phyloP scores from a whole-genome alignment of 1,284 basidiomycete genomes.

The Golubevia sp. region DNA sequence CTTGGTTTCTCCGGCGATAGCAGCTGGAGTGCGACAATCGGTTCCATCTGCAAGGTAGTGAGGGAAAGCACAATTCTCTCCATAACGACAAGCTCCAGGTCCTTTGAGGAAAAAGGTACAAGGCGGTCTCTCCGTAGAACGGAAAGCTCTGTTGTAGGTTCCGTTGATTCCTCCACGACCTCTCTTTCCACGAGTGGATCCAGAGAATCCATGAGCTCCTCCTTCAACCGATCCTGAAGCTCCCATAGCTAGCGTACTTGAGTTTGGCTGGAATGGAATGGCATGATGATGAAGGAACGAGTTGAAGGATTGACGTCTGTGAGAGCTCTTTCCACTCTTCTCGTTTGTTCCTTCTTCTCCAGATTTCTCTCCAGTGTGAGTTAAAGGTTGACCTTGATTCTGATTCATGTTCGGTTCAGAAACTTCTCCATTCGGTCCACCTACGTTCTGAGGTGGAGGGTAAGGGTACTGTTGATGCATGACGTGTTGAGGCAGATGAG shows the following conservation, averaged over 20 bases:
- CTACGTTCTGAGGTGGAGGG: not conserved
- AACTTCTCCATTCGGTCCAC: not conserved
- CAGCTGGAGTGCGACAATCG: conserved; percentile 29
- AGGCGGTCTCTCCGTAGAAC: conserved; percentile 31
- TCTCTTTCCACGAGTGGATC: conserved; percentile 17
- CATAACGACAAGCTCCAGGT: conserved; percentile 48
- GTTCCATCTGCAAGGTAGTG: conserved; percentile 57
- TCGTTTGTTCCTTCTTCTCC: not conserved
- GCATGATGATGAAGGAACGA: conserved; percentile 50
- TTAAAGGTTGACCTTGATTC: too few species aligned
- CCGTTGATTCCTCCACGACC: conserved; percentile 6
- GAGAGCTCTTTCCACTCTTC: not conserved
- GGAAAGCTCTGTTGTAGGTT: conserved; percentile 1
- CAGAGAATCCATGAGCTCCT: too few species aligned
- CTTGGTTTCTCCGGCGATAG: not conserved
- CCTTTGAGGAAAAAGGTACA: conserved; percentile 52
- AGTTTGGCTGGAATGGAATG: conserved; percentile 41
- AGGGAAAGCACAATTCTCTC: conserved; percentile 57
- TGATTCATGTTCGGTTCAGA: too few species aligned
- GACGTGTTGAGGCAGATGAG: not conserved
- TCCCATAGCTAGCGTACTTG: not conserved
- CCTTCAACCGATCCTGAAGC: not conserved
- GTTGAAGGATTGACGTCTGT: conserved; percentile 43
- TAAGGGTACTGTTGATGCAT: not conserved
- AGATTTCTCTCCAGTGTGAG: not conserved